Base-by-base conservation (phyloP, 768 basidiomycete species). In the Roridomyces roridus region DNA sequence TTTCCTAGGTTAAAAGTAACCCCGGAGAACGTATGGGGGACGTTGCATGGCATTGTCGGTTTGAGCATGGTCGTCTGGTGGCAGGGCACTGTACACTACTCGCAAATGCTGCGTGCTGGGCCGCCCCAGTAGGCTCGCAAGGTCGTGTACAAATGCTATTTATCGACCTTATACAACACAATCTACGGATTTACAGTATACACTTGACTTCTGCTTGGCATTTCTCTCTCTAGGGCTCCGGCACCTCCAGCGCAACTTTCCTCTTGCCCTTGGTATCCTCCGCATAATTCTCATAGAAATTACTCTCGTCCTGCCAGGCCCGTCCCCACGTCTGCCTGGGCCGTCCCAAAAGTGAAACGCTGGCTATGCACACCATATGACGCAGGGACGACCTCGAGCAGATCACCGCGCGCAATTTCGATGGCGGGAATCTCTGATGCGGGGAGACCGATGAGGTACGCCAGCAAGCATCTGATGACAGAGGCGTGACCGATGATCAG, bases 401-500 rank as follows among this genome's bases (percentile, higher is more conserved):
- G 77, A 69, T 99, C 97, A 0, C 97, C 97, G 12, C 97, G 85
- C 34, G 96, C 93, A 64, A 99, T 89, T 72, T 98, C 96, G 50
- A 98, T 96, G 1, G 94, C 96, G 0, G 97, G 97, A 41, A 99
- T 97, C 70, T 99, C 97, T 24, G 90, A 89, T 0, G 96, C 94
- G 6, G 95, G 94, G 4, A 98, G 80, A 6, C 97, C 97, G 62
- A 94, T 94, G 65, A 94, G 87, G 71, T 94, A 94, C 3, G 95
- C 89, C 41, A 98, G 84, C 55, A 99, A 80, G 75, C 97, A 99
- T 17, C 97, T 88, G 66, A 98, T 97, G 69, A 98, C 97, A 36
- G 94, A 96, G 15, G 96, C 94, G 70, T 98, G 96, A 1, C 94
- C 96, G 64, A 98, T 93, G 72, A 99, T 98, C 35, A 99, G 80